These are phyloP conservation scores for Alternaria ethzedia DNA, from an alignment of 2,329 filamentous ascomycete species.

Conservation along the genomic window DNA sequence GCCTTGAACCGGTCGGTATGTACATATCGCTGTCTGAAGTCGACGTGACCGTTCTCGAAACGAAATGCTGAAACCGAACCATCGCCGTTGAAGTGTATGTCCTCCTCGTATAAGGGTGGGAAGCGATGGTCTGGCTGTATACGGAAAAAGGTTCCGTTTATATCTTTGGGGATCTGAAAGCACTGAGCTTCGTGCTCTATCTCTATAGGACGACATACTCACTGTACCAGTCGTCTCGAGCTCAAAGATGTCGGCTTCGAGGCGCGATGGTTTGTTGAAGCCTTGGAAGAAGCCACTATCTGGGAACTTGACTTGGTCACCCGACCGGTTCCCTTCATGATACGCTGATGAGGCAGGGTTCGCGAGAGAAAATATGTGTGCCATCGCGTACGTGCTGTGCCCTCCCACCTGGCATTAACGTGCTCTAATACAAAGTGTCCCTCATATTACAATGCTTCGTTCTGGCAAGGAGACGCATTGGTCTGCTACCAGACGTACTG, in stretches of 20 bases:
- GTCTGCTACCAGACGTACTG: slow-evolving; percentile 10
- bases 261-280: slow-evolving; percentile 49
- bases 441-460: not conserved
- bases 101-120: slow-evolving; percentile 62
- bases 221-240: slow-evolving; percentile 48
- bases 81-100: slow-evolving; percentile 58
- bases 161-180: slow-evolving; percentile 48
- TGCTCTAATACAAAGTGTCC: not conserved
- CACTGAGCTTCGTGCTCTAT: not conserved
- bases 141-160: slow-evolving; percentile 55
- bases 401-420: not conserved
- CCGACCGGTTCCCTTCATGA: slow-evolving; percentile 27
- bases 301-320: slow-evolving; percentile 42
- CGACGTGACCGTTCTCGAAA: slow-evolving; percentile 51
- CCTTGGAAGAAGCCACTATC: slow-evolving; percentile 47
- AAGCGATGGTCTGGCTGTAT: slow-evolving; percentile 57
- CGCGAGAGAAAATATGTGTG: slow-evolving; percentile 44
- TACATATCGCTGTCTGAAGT: slow-evolving; percentile 53
- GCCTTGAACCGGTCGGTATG: slow-evolving; percentile 52
- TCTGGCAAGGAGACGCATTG: not conserved
- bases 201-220: not conserved
- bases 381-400: slow-evolving; percentile 27
- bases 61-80: slow-evolving; percentile 53
- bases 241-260: slow-evolving; percentile 50
- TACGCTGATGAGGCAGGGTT: slow-evolving; percentile 33